Base-by-base conservation (phyloP, 306 rosid genomes). In the Pterocarpus macrocarpus region DNA sequence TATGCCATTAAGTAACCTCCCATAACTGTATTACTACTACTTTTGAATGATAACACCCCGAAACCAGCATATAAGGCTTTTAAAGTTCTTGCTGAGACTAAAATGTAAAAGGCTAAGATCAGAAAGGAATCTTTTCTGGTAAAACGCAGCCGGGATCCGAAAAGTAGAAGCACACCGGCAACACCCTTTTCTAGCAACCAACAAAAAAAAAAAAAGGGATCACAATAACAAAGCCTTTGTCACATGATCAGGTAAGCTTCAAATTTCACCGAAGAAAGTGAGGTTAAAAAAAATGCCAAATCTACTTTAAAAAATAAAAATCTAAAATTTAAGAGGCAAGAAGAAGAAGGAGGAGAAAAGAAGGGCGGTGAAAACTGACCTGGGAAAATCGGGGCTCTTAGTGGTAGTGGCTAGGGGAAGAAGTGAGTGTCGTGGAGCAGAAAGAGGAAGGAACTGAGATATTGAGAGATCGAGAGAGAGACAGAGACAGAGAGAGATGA, bases 71-170 rank as follows among this genome's bases (percentile, higher is more conserved):
- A 33, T 1, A 9, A 62, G 45, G 14, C 9, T 35, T 13, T 14
- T 2, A 14, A 14, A 15, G 44, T 35, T 63, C 69, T 34, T 6
- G 16, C 68, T 32, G 44, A 6, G 45, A 13, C 3, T 7, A 39
- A 41, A 66, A 43, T 66, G 53, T 66, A 66, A 66, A 52, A 82
- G 79, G 70, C 61, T 6, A 63, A 15, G 12, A 63, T 82, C 2
- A 82, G 77, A 82, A 71, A 62, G 12, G 7, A 77, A 77, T 17
- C 33, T 63, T 64, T 64, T 36, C 12, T 50, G 6, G 32, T 6
- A 73, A 70, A 63, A 71, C 7, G 55, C 12, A 82, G 52, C 30
- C 47, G 38, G n/a, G 78, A 70, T 70, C 68, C 10, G 15, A 52
- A 76, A 82, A 69, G 36, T 10, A 59, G 53, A 68, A 50, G 71